Conservation (phyloP, 345 rosid species). For the Moricandia arvensis region DNA sequence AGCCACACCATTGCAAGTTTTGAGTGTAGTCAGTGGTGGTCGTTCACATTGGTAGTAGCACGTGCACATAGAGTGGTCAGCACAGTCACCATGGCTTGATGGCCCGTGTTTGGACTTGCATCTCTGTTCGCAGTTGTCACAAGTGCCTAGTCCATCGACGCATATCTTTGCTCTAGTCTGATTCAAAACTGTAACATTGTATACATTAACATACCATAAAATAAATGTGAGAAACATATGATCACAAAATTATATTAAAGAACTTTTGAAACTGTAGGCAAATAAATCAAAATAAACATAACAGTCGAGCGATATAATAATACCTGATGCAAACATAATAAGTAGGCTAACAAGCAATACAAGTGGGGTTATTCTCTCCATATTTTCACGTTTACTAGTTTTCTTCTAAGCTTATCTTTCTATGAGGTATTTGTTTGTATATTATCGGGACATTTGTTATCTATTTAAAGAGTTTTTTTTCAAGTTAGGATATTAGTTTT, state of each 20-base stretch:
- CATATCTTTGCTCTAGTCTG: neutral
- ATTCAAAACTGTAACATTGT: slow-evolving; percentile 9
- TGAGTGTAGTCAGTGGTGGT: neutral
- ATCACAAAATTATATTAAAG: neutral
- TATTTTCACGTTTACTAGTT: neutral
- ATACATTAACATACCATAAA: neutral
- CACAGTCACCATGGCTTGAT: neutral
- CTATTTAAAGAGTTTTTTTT: neutral
- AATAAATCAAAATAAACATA: neutral
- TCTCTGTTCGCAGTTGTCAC: slow-evolving; percentile 7
- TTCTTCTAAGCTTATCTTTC: neutral
- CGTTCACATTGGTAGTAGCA: neutral
- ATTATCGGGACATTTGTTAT: neutral
- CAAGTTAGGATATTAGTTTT: neutral
- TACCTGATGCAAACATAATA: slow-evolving; percentile 20
- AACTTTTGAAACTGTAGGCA: neutral
- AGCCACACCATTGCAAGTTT: neutral
- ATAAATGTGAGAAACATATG: too few species aligned
- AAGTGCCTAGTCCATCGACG: slow-evolving; percentile 1
- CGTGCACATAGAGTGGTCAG: neutral
- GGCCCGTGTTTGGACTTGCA: slow-evolving; percentile 25
- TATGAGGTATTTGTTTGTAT: neutral
- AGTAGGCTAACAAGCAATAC: neutral
- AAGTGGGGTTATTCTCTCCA: neutral
- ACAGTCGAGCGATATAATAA: neutral